These are phyloP conservation scores for Dalbergia cochinchinensis DNA, from an alignment of 306 rosid species.

Conservation along the genomic window DNA sequence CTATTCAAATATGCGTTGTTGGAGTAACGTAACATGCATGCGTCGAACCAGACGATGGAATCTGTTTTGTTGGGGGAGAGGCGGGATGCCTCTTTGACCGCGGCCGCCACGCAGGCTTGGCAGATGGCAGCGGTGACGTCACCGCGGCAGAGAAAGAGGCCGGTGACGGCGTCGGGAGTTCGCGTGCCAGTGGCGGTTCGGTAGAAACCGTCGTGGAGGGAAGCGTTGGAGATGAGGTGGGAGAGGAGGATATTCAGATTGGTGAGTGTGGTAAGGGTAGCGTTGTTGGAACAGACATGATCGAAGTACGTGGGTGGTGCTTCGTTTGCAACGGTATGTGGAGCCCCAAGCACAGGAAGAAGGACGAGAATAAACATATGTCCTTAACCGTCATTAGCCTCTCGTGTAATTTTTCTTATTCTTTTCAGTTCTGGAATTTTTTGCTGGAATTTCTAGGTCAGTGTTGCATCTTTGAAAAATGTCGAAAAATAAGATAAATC, in stretches of 20 bases:
- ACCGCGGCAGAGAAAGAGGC: slow-evolving; percentile 68
- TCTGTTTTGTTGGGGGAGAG: slow-evolving; percentile 54
- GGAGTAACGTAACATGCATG: slow-evolving; percentile 57
- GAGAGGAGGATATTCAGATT: slow-evolving; percentile 54
- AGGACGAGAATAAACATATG: too few species aligned
- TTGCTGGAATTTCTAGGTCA: too few species aligned
- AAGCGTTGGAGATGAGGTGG: slow-evolving; percentile 56
- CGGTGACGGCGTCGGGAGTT: slow-evolving; percentile 39
- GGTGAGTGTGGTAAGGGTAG: not conserved
- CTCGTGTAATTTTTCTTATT: too few species aligned
- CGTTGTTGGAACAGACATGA: not conserved
- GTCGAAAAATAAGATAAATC: too few species aligned
- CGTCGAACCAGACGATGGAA: slow-evolving; percentile 58
- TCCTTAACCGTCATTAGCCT: too few species aligned
- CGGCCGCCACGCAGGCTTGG: slow-evolving; percentile 52
- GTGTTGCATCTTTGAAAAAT: too few species aligned
- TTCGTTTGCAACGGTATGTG: not conserved
- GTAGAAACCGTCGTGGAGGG: slow-evolving; percentile 51
- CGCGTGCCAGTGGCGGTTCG: slow-evolving; percentile 14
- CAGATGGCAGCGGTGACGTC: slow-evolving; percentile 51
- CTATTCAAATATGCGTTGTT: slow-evolving; percentile 34
- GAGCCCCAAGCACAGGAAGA: not conserved
- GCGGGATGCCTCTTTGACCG: slow-evolving; percentile 14
- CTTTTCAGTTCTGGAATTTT: too few species aligned
- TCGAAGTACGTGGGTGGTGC: not conserved